Conservation (phyloP, 2,329 filamentous ascomycete genomes). For the Talaromyces marneffei region DNA sequence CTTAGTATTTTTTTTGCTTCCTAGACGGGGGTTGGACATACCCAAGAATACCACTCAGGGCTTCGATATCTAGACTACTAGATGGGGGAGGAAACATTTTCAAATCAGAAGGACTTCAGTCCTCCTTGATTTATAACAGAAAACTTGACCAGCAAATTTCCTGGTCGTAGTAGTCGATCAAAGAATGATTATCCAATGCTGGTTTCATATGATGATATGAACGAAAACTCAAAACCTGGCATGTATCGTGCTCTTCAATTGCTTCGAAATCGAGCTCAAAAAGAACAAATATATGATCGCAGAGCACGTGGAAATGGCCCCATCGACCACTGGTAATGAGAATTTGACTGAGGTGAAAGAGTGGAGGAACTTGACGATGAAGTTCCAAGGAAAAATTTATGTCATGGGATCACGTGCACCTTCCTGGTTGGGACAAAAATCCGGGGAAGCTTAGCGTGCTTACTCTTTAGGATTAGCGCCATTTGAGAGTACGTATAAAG, state of each 20-base stretch:
- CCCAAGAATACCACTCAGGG: conserved; percentile 88
- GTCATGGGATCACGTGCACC: conserved; percentile 8
- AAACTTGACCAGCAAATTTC: neutral
- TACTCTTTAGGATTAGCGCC: neutral
- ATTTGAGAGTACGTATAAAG: neutral
- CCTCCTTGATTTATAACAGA: neutral
- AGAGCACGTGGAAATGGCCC: neutral
- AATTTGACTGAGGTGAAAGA: neutral
- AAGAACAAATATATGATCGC: neutral
- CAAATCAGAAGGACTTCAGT: neutral
- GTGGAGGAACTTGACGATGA: neutral
- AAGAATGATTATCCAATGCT: neutral
- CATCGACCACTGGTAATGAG: neutral
- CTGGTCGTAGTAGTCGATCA: neutral
- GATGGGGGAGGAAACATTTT: conserved; percentile 36
- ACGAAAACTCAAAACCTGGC: neutral
- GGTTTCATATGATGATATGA: neutral
- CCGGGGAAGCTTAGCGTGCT: conserved; percentile 4
- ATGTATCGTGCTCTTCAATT: neutral
- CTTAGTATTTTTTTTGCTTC: neutral
- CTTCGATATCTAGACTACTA: conserved; percentile 72
- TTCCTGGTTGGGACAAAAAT: conserved; percentile 10
- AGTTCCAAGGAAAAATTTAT: conserved; percentile 6
- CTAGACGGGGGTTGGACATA: conserved; percentile 33
- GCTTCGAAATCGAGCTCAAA: neutral